Conservation (phyloP, 768 basidiomycete species). For the Leccinum ochraceum region DNA sequence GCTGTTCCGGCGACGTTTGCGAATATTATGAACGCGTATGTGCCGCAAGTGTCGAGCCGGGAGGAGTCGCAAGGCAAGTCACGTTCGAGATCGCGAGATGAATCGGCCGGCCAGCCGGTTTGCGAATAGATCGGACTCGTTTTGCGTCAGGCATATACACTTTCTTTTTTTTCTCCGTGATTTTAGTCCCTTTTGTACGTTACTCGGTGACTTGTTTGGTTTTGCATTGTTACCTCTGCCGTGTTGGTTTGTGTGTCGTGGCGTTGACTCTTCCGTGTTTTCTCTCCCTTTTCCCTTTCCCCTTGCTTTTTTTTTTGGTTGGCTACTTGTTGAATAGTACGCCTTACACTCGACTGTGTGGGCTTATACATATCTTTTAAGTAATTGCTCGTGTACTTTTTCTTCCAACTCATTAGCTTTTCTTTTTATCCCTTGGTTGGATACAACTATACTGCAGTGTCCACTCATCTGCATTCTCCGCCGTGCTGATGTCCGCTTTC, state of each 20-base stretch:
- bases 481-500: neutral
- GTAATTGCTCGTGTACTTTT: slow-evolving; percentile 9
- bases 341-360: neutral
- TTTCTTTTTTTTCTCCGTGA: neutral
- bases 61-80: slow-evolving; percentile 28
- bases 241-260: slow-evolving; percentile 5
- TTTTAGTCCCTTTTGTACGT: slow-evolving; percentile 4
- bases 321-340: neutral
- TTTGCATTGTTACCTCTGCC: slow-evolving; percentile 3
- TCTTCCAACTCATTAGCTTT: neutral
- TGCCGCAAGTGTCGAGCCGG: slow-evolving; percentile 32
- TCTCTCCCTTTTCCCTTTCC: neutral
- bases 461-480: neutral
- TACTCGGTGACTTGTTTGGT: slow-evolving; percentile 1
- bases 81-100: slow-evolving; percentile 31
- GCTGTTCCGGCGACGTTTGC: slow-evolving; percentile 58
- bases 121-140: slow-evolving; percentile 15
- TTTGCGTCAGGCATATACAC: neutral
- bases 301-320: neutral
- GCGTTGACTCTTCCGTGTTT: neutral
- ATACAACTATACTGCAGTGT: neutral
- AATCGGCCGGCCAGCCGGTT: slow-evolving; percentile 15
- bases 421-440: neutral
- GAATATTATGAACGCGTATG: slow-evolving; percentile 73
- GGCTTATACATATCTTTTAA: slow-evolving; percentile 12